Percentiles rank a stretch among this genome's conserved stretches.
Evolutionary conservation across 2,329 filamentous ascomycete genomes (phyloP).

Genomic region (Chaetomium strumarium): DNA sequence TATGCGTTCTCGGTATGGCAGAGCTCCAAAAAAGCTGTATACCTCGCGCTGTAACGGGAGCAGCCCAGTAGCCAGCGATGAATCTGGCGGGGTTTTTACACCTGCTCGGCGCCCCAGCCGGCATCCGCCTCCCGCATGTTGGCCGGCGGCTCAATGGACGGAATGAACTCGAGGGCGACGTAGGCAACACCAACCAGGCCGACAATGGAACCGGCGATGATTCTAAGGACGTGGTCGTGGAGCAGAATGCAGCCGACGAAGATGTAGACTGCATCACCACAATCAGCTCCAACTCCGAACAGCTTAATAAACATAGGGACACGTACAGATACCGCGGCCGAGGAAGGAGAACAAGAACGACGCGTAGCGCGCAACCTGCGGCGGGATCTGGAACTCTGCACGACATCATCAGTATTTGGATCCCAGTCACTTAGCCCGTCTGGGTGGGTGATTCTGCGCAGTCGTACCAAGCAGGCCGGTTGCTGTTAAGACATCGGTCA

Average conservation of each 20-base stretch:
- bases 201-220: slow-evolving; percentile 72
- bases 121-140: slow-evolving; percentile 76
- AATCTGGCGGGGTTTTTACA: slow-evolving; percentile 41
- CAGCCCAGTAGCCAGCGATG: neutral
- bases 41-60: neutral
- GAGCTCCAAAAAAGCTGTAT: neutral
- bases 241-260: slow-evolving; percentile 87
- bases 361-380: slow-evolving; percentile 86
- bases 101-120: slow-evolving; percentile 72
- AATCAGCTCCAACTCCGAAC: neutral
- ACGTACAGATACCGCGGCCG: slow-evolving; percentile 88
- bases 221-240: slow-evolving; percentile 58
- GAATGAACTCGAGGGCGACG: slow-evolving; percentile 66
- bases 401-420: neutral
- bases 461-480: slow-evolving; percentile 58
- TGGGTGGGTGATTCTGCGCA: neutral
- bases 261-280: slow-evolving; percentile 68
- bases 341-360: slow-evolving; percentile 98
- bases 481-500: slow-evolving; percentile 36
- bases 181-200: slow-evolving; percentile 76
- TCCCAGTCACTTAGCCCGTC: neutral
- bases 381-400: slow-evolving; percentile 86
- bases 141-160: slow-evolving; percentile 70
- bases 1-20: neutral
- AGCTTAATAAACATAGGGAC: neutral